A percentile compares a stretch with the other conserved stretches of the same genome.
Evolutionary conservation across 2,329 filamentous ascomycete genomes (phyloP).

Genomic region (Trichoderma endophyticum): DNA sequence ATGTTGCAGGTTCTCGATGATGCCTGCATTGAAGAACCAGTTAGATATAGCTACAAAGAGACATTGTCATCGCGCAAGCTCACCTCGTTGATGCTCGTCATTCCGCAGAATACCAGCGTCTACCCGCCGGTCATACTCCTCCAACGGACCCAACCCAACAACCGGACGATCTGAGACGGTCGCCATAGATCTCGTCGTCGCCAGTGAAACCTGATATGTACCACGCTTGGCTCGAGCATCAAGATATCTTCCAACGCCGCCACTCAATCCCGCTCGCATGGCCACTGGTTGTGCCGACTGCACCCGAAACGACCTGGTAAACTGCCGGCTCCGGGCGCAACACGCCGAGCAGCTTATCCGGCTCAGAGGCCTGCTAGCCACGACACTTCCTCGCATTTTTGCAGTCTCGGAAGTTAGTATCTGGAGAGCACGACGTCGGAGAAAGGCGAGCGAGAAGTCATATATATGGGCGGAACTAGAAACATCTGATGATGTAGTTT

Average conservation of each 20-base stretch:
- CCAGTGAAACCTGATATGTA: not conserved
- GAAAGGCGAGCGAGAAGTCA: not conserved
- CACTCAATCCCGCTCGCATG: not conserved
- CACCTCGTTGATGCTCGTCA: constrained; percentile 87
- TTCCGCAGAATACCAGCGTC: constrained; percentile 70
- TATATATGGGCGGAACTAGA: not conserved
- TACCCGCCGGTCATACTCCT: constrained; percentile 85
- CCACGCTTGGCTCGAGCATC: not conserved
- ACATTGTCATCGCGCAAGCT: not conserved
- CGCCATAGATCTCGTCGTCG: constrained; percentile 28
- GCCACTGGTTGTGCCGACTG: not conserved
- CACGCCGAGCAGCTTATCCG: constrained; percentile 21
- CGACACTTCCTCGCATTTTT: constrained; percentile 22
- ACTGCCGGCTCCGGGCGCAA: not conserved
- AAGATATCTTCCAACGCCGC: not conserved
- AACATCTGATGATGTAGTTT: constrained; percentile 7
- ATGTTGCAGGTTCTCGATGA: constrained; percentile 85
- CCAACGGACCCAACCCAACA: constrained; percentile 64
- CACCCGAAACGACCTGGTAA: constrained; percentile 4
- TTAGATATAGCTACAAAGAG: not conserved
- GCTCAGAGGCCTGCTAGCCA: constrained; percentile 19
- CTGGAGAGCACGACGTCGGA: not conserved
- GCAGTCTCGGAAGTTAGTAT: not conserved
- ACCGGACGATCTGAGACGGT: constrained; percentile 26
- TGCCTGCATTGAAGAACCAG: constrained; percentile 49